Evolutionary conservation across 1,284 basidiomycete genomes (phyloP).

Genomic region (Ustilago trichophora): DNA sequence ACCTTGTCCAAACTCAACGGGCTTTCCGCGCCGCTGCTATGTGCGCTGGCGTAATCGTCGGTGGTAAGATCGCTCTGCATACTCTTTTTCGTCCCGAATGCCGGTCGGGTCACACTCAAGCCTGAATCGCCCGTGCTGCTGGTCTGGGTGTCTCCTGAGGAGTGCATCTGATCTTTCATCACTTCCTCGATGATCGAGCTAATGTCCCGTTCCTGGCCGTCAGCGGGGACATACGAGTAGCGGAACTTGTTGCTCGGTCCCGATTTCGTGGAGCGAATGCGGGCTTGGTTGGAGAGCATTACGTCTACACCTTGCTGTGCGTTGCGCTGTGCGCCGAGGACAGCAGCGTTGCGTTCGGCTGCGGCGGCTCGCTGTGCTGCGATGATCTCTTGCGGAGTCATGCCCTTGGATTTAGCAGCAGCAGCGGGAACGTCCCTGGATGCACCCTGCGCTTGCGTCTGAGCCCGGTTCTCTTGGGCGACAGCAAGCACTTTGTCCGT

Average conservation of each 20-base stretch:
- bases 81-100: slow-evolving; percentile 25
- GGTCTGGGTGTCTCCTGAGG: slow-evolving; percentile 11
- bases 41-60: slow-evolving; percentile 45
- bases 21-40: slow-evolving; percentile 25
- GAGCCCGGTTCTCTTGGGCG: slow-evolving; percentile 68
- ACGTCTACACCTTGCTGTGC: slow-evolving; percentile 86
- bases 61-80: slow-evolving; percentile 45
- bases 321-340: slow-evolving; percentile 84
- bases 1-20: slow-evolving; percentile 49
- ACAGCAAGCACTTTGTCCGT: slow-evolving; percentile 64
- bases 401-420: slow-evolving; percentile 17
- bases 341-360: slow-evolving; percentile 83
- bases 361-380: slow-evolving; percentile 86
- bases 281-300: slow-evolving; percentile 80
- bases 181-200: slow-evolving; percentile 88
- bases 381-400: slow-evolving; percentile 85
- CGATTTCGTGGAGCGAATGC: slow-evolving; percentile 80
- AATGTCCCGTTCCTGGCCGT: slow-evolving; percentile 83
- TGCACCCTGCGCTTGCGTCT: too few species aligned
- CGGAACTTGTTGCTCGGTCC: slow-evolving; percentile 77
- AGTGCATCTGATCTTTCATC: slow-evolving; percentile 55
- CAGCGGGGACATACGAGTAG: slow-evolving; percentile 90
- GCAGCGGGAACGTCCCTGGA: too few species aligned
- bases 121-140: too few species aligned
- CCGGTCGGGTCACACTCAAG: slow-evolving; percentile 8